phyloP scores from a whole-genome alignment of 2,329 filamentous ascomycete genomes.

The Sporothrix phasma region DNA sequence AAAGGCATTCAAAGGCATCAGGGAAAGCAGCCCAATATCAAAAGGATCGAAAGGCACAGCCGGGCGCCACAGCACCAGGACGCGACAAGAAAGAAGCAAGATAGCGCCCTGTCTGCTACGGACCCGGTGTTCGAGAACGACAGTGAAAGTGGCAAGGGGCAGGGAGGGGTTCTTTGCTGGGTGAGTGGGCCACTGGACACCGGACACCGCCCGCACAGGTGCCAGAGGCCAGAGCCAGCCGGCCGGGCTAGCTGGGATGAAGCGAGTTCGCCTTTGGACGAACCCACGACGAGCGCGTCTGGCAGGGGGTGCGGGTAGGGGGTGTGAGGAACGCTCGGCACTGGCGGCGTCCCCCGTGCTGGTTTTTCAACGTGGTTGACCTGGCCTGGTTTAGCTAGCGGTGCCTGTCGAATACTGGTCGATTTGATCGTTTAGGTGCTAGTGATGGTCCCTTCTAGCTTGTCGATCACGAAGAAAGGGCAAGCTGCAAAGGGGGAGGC shows the following conservation, averaged over 20 bases:
- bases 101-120: background rate
- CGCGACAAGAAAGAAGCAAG: background rate
- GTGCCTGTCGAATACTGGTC: background rate
- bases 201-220: background rate
- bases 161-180: no score
- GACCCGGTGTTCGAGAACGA: conserved; percentile 5
- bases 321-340: background rate
- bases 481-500: background rate
- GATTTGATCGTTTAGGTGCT: background rate
- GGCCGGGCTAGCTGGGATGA: conserved; percentile 7
- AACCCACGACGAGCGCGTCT: background rate
- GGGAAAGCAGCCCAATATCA: background rate
- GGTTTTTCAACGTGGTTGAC: conserved; percentile 7
- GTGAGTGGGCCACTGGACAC: no score
- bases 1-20: background rate
- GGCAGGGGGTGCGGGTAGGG: background rate
- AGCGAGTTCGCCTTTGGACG: background rate
- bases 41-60: background rate
- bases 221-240: background rate
- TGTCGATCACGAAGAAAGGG: conserved; percentile 7
- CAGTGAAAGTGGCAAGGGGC: conserved; percentile 4
- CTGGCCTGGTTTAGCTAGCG: background rate
- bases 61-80: background rate
- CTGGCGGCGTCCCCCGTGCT: background rate
- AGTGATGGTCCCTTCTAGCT: background rate